A percentile compares a stretch with the other conserved stretches of the same genome.
These are phyloP conservation scores for Colletotrichum horii DNA, from an alignment of 2,329 filamentous ascomycete genomes.

Conservation along the genomic window DNA sequence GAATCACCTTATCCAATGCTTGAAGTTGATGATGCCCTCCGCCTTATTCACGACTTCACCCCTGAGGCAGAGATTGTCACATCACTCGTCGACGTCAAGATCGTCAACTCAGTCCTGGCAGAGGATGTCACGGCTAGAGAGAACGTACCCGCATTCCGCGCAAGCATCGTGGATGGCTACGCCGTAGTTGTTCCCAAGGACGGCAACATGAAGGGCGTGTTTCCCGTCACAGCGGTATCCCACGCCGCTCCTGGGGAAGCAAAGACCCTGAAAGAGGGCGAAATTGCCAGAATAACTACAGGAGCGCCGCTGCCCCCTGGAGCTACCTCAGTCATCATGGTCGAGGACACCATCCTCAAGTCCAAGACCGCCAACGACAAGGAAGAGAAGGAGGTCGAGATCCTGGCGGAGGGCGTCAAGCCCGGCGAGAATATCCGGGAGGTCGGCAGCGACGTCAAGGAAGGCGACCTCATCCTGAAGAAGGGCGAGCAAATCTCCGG, in stretches of 20 bases:
- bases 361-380: slow-evolving; percentile 77
- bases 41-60: slow-evolving; percentile 74
- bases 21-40: slow-evolving; percentile 80
- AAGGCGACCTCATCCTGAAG: slow-evolving; percentile 72
- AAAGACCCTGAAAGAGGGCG: slow-evolving; percentile 69
- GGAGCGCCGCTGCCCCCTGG: slow-evolving; percentile 89
- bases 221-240: slow-evolving; percentile 85
- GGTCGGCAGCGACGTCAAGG: slow-evolving; percentile 83
- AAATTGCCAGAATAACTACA: slow-evolving; percentile 91
- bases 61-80: slow-evolving; percentile 65
- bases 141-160: slow-evolving; percentile 89
- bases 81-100: slow-evolving; percentile 63
- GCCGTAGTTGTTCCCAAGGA: slow-evolving; percentile 74
- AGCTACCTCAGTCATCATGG: slow-evolving; percentile 93
- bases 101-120: slow-evolving; percentile 82
- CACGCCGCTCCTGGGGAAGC: slow-evolving; percentile 79
- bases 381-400: slow-evolving; percentile 89
- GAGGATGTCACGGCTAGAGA: slow-evolving; percentile 82
- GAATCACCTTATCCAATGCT: slow-evolving; percentile 94
- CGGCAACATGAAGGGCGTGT: slow-evolving; percentile 75
- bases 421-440: slow-evolving; percentile 89
- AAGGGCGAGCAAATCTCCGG: slow-evolving; percentile 85
- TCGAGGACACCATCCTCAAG: slow-evolving; percentile 86
- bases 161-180: slow-evolving; percentile 97
- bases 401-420: slow-evolving; percentile 77